Evolutionary conservation across 176 grass and related monocot species (phyloP), one percentile per base, ranked within the genome.

Genomic region (Aegilops umbellulata): DNA sequence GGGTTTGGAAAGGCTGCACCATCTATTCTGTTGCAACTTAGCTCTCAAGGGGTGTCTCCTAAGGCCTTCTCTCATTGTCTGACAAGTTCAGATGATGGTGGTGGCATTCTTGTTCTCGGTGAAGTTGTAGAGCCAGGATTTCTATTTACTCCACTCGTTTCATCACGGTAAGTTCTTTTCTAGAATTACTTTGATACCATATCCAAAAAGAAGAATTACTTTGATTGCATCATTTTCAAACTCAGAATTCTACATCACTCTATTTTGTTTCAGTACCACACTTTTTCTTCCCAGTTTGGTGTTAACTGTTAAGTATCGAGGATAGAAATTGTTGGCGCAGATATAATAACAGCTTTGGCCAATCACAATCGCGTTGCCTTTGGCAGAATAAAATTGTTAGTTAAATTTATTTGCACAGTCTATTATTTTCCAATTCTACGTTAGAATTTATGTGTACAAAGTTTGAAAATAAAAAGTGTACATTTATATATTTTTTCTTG

Each of bases 51-150:
- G 44, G 82, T 95, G n/a, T 77, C 91, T 71, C 93, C 93, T 58
- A 93, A 90, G 82, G 91, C 87, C 5, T 97, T 97, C 46, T 97
- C 95, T 34, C 95, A 97, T 86, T 97, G 95, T 83, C 63, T 97
- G 79, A 97, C 29, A 67, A 30, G 26, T 67, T 67, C 27, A 1
- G 64, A 19, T 17, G 27, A 92, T 79, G 91, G 95, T 24, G 95
- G 95, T 70, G 95, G 95, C 34, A 90, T 93, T 82, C 84, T 97
- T 69, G 95, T 97, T 77, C 91, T 97, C 25, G 95, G 95, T 65
- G 79, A 95, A 89, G 90, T 95, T 80, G 72, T 94, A 19, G 89
- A 95, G 60, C 89, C 95, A 69, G 85, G 87, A 61, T 86, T 97
- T 80, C 93, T 95, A 8, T 97, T 91, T 79, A 97, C 93, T 25